These are phyloP conservation scores for Globisporangium iwayamae DNA, from an alignment of 352 stramenopile species.

Conservation along the genomic window DNA sequence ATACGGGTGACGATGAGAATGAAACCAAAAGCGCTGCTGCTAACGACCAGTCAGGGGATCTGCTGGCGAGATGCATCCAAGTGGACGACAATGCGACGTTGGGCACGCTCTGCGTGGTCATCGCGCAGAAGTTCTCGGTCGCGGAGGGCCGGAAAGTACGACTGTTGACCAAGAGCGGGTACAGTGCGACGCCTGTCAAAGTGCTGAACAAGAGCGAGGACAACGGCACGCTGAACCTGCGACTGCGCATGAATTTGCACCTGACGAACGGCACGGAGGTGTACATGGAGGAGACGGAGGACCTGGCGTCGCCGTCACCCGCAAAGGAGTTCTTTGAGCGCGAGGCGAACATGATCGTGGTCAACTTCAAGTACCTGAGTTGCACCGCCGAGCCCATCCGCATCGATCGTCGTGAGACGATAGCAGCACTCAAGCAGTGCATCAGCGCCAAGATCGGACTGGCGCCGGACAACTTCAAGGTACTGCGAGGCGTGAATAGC, in stretches of 20 bases:
- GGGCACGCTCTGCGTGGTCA: constrained; percentile 36
- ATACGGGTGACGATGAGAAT: constrained; percentile 14
- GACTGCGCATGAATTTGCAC: constrained; percentile 59
- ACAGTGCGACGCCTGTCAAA: constrained; percentile 60
- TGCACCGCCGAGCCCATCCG: constrained; percentile 42
- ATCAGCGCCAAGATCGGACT: constrained; percentile 51
- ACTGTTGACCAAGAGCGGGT: constrained; percentile 68
- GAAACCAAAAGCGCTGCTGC: constrained; percentile 13
- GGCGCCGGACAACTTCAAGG: constrained; percentile 58
- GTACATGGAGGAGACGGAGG: constrained; percentile 65
- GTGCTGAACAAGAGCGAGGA: constrained; percentile 58
- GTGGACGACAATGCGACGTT: constrained; percentile 60
- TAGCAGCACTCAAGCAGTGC: constrained; percentile 50
- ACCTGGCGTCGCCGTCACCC: constrained; percentile 39
- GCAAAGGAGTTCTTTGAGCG: constrained; percentile 69
- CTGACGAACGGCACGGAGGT: constrained; percentile 67
- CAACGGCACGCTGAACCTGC: constrained; percentile 33
- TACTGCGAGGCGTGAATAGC: constrained; percentile 66
- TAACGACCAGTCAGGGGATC: constrained; percentile 7
- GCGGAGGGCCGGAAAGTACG: constrained; percentile 36
- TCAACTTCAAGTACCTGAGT: constrained; percentile 69
- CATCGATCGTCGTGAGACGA: constrained; percentile 73
- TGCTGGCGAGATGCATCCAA: constrained; percentile 61
- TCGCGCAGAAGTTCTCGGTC: constrained; percentile 57
- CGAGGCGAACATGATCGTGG: constrained; percentile 72